phyloP scores from a whole-genome alignment of 805 yeast genomes.

The Candida piceae region DNA sequence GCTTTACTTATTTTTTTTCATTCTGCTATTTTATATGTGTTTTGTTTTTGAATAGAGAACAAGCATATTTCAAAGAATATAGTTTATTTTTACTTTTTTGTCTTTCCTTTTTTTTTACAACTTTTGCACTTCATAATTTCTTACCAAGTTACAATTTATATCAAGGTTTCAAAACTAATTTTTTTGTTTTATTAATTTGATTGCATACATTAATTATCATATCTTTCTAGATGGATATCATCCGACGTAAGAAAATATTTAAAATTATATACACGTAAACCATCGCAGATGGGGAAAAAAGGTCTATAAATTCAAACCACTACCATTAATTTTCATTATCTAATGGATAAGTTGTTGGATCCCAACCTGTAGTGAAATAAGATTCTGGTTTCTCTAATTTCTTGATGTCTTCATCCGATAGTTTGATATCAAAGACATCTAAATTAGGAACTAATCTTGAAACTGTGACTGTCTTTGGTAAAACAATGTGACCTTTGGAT shows the following conservation, averaged over 20 bases:
- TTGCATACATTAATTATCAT: too few relatives aligned
- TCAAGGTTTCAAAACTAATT: too few relatives aligned
- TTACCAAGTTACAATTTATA: too few relatives aligned
- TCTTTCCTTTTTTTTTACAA: background rate
- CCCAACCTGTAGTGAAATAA: conserved; percentile 18
- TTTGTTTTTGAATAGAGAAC: too few relatives aligned
- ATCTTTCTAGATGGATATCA: too few relatives aligned
- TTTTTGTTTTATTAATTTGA: too few relatives aligned
- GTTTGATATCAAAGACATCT: conserved; percentile 36
- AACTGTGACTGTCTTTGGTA: conserved; percentile 32
- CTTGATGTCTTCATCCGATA: conserved; percentile 34
- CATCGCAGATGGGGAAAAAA: too few relatives aligned
- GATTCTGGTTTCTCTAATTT: conserved; percentile 24
- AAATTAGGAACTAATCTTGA: conserved; percentile 39
- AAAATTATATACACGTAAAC: too few relatives aligned
- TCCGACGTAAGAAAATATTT: too few relatives aligned
- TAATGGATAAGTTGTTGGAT: conserved; percentile 17
- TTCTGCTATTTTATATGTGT: background rate
- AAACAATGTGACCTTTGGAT: conserved; percentile 50
- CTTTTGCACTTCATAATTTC: too few relatives aligned
- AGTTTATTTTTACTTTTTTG: background rate
- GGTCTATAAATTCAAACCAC: too few relatives aligned
- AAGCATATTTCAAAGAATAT: too few relatives aligned
- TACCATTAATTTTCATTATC: conserved; percentile 10
- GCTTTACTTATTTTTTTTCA: background rate